These are phyloP conservation scores for Laguncularia racemosa DNA, from an alignment of 345 rosid species.

Conservation along the genomic window DNA sequence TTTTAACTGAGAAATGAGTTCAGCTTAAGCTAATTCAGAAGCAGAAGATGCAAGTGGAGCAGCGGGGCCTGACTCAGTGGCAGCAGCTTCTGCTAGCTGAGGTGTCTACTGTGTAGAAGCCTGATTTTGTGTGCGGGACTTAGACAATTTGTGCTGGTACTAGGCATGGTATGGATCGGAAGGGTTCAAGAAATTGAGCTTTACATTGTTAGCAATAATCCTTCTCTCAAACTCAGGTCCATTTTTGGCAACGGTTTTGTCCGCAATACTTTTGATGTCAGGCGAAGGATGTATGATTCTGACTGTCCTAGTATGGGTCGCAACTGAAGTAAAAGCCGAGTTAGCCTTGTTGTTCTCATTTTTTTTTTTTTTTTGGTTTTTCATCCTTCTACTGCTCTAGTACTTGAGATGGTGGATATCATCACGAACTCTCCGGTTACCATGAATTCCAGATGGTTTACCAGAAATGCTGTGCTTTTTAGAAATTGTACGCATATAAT, in stretches of 20 bases:
- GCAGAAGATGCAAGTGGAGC: conserved; percentile 13
- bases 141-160: too few relatives aligned
- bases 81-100: conserved; percentile 26
- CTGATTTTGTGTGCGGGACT: conserved; percentile 52
- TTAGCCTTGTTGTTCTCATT: conserved; percentile 35
- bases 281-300: too few relatives aligned
- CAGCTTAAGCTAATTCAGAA: conserved; percentile 37
- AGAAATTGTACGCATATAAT: conserved; percentile 19
- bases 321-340: conserved; percentile 31
- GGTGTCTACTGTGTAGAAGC: conserved; percentile 29
- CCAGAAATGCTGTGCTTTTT: conserved; percentile 22
- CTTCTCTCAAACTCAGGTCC: too few relatives aligned
- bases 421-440: conserved; percentile 16
- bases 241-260: too few relatives aligned
- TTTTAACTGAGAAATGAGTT: conserved; percentile 57
- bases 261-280: too few relatives aligned
- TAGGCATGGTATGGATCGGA: too few relatives aligned
- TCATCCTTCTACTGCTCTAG: conserved; percentile 37
- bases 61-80: conserved; percentile 24
- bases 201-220: too few relatives aligned
- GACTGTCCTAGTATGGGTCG: too few relatives aligned
- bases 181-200: too few relatives aligned
- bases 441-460: conserved; percentile 24
- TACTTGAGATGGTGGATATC: conserved; percentile 34
- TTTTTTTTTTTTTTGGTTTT: conserved; percentile 16